Evolutionary conservation across 192 early-diverging fungal species (phyloP).

Genomic region (Coemansia sp.): DNA sequence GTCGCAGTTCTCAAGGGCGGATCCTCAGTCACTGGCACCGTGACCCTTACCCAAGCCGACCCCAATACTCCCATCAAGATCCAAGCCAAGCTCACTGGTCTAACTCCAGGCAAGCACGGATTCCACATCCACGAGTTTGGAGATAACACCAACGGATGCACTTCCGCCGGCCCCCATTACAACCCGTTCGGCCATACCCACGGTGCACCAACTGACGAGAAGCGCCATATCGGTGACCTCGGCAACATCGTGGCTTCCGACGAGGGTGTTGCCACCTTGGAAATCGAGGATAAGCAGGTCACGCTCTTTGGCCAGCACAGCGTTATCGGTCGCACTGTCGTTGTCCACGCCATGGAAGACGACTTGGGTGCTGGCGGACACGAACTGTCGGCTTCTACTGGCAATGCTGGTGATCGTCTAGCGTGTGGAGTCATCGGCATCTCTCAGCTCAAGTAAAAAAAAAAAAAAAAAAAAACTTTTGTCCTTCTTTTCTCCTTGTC

Average conservation of each 20-base stretch:
- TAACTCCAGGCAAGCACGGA: conserved; percentile 75
- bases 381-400: conserved; percentile 74
- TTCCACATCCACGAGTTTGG: conserved; percentile 87
- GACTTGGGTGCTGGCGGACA: conserved; percentile 81
- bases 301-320: conserved; percentile 73
- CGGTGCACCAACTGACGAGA: conserved; percentile 68
- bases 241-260: conserved; percentile 73
- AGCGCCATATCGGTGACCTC: conserved; percentile 88
- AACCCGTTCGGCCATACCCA: conserved; percentile 80
- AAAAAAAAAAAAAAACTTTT: conserved; percentile 4
- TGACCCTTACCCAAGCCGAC: conserved; percentile 70
- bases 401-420: conserved; percentile 84
- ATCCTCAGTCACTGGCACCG: conserved; percentile 67
- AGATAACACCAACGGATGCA: conserved; percentile 78
- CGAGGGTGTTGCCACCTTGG: conserved; percentile 60
- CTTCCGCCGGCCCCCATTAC: conserved; percentile 84
- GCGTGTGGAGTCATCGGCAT: conserved; percentile 92
- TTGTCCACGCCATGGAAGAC: conserved; percentile 83
- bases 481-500: not conserved
- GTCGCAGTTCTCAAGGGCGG: conserved; percentile 77
- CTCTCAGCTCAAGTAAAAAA: conserved; percentile 32
- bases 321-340: conserved; percentile 81
- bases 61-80: conserved; percentile 61
- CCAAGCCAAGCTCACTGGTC: conserved; percentile 61
- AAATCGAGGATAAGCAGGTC: conserved; percentile 64